A percentile compares a stretch with the other conserved stretches of the same genome.
Evolutionary conservation across 805 yeast genomes (phyloP).

Genomic region (Saccharomyces paradoxus): DNA sequence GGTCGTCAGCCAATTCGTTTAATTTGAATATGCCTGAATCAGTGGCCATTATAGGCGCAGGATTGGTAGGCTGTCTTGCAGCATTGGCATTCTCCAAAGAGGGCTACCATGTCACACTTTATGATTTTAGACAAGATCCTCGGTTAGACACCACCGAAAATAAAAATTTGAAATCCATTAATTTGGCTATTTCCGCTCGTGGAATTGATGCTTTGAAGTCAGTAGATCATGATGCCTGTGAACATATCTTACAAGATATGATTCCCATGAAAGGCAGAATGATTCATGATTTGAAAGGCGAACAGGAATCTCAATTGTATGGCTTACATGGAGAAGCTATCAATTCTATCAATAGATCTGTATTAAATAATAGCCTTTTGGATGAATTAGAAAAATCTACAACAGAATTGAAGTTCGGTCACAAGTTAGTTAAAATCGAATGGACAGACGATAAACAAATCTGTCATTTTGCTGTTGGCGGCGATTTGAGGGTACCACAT

Average conservation of each 20-base stretch:
- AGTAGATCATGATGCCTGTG: constrained; percentile 53
- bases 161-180: constrained; percentile 57
- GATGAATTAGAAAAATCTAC: constrained; percentile 48
- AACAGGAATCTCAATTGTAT: constrained; percentile 60
- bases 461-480: constrained; percentile 17
- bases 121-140: constrained; percentile 68
- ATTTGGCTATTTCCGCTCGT: constrained; percentile 78
- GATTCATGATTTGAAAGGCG: constrained; percentile 68
- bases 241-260: constrained; percentile 46
- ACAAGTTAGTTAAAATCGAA: constrained; percentile 44
- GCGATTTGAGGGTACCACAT: constrained; percentile 10
- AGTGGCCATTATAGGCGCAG: constrained; percentile 76
- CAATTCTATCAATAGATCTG: constrained; percentile 74
- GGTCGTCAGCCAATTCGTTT: background rate
- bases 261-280: constrained; percentile 87
- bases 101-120: constrained; percentile 66
- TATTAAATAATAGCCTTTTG: constrained; percentile 55
- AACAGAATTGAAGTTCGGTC: constrained; percentile 39
- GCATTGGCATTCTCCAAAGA: constrained; percentile 70
- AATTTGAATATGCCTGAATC: constrained; percentile 10
- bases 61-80: constrained; percentile 78
- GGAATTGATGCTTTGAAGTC: constrained; percentile 64
- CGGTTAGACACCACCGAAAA: constrained; percentile 31
- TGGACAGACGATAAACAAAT: constrained; percentile 21
- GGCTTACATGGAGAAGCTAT: constrained; percentile 78